A percentile compares a stretch with the other conserved stretches of the same genome.
Evolutionary conservation across 2,329 filamentous ascomycete genomes (phyloP).

Genomic region (Trichoderma atrobrunneum): DNA sequence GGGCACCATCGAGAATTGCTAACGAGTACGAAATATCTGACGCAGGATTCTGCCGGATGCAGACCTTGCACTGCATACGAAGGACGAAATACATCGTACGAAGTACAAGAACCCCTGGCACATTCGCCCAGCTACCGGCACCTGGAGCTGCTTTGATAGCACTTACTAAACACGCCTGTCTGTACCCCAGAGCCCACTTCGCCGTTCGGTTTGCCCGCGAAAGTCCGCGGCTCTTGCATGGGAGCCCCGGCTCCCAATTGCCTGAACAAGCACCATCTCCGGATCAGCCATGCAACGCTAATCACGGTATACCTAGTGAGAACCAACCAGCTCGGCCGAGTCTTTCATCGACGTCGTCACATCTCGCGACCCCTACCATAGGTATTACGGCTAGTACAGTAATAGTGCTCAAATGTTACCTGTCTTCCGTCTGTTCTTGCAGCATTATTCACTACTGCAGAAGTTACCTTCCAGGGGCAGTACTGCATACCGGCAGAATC

Average conservation of each 20-base stretch:
- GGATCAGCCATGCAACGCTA: conserved; percentile 20
- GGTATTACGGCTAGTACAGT: neutral
- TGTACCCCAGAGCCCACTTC: conserved; percentile 16
- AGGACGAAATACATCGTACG: neutral
- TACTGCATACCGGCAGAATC: neutral
- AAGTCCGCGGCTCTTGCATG: conserved; percentile 19
- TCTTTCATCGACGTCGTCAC: conserved; percentile 11
- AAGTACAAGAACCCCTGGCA: neutral
- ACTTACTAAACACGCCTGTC: neutral
- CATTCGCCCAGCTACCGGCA: neutral
- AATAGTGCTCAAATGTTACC: neutral
- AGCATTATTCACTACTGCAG: neutral
- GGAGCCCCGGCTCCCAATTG: conserved; percentile 21
- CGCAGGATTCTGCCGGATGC: neutral
- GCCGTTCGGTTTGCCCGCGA: conserved; percentile 20
- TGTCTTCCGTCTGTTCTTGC: too few species aligned
- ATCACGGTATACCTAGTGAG: conserved; percentile 14
- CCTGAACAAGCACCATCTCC: conserved; percentile 25
- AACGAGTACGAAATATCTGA: neutral
- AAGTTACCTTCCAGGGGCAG: neutral
- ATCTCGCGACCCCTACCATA: neutral
- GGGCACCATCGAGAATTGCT: neutral
- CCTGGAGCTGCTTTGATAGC: neutral
- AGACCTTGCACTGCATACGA: neutral
- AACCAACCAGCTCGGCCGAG: conserved; percentile 20